Base-by-base conservation (phyloP, 108 stramenopile species). In the Nannochloropsis gaditana region DNA sequence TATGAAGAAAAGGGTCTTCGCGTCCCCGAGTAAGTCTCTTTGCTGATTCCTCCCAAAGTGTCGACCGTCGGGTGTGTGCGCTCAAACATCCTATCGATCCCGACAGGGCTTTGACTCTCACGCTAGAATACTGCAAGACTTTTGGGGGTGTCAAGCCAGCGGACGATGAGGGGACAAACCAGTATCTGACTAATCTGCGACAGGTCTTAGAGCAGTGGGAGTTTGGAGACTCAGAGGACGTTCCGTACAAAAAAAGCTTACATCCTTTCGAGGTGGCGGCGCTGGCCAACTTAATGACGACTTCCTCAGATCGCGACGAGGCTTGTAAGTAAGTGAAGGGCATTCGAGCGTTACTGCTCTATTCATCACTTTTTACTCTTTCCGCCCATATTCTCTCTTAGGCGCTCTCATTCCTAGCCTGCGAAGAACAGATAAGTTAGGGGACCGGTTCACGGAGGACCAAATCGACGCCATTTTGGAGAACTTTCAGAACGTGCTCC, bases 401-500 rank as follows among this genome's bases (percentile, higher is more conserved):
- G 59, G 59, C 59, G 59, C 59, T 15, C 59, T 73, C 19, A 73
- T 73, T n/a, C 59, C 59, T n/a, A 73, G 59, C n/a, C n/a, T 73
- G 1, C 59, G 59, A n/a, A 15, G 59, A n/a, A 73, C 59, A 73
- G 59, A 73, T n/a, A 73, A n/a, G 59, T n/a, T 73, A 73, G 59
- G 59, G n/a, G 59, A 73, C n/a, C 59, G 59, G 19, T 73, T 73
- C 6, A 73, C 59, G 19, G 59, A 73, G 59, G 59, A 73, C 59
- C 59, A 73, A 6, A 73, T 73, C 59, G 59, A 73, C 2, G 59
- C 59, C 59, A 73, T 73, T n/a, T n/a, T 73, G 59, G 59, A 73
- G 59, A 73, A 73, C n/a, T 73, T 73, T n/a, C 59, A 73, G 59
- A 73, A 73, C n/a, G 59, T 73, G 5, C 59, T 73, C 59, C n/a